Conservation (phyloP, 495 filamentous ascomycete species). For the Pyronema omphalodes region DNA sequence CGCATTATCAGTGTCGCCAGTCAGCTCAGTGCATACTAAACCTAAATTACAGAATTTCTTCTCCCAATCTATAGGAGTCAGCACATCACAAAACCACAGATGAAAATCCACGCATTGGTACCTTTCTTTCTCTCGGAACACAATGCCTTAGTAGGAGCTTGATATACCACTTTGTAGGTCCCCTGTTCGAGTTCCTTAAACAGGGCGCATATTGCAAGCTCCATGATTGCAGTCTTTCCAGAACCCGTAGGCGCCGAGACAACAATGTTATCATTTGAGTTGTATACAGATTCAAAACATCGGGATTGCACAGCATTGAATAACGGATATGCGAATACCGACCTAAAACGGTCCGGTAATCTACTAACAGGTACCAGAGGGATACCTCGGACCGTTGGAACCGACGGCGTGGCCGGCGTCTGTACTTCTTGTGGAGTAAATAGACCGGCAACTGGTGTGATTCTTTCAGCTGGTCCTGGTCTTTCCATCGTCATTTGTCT, state of each 20-base stretch:
- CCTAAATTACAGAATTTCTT: constrained; percentile 61
- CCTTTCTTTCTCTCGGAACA: constrained; percentile 51
- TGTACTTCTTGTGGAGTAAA: background rate
- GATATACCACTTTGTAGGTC: constrained; percentile 83
- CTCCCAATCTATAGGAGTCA: constrained; percentile 54
- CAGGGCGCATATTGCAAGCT: constrained; percentile 77
- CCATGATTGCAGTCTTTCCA: constrained; percentile 81
- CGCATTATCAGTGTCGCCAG: constrained; percentile 67
- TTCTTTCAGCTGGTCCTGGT: too few species aligned
- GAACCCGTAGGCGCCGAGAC: constrained; percentile 83
- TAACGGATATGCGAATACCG: constrained; percentile 59
- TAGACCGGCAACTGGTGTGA: background rate
- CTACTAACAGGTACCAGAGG: constrained; percentile 50
- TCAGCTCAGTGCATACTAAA: constrained; percentile 66
- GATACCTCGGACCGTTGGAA: constrained; percentile 44
- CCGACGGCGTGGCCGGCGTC: background rate
- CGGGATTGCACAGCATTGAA: constrained; percentile 91
- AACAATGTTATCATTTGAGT: constrained; percentile 64
- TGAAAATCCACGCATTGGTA: background rate
- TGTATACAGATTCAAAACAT: constrained; percentile 57
- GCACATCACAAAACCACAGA: background rate
- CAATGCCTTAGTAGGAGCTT: constrained; percentile 84
- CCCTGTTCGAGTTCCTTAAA: constrained; percentile 41
- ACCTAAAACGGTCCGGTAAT: constrained; percentile 59
- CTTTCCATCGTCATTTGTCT: background rate